phyloP scores from a whole-genome alignment of 2,329 filamentous ascomycete species.

The Lecanicillium sp. region DNA sequence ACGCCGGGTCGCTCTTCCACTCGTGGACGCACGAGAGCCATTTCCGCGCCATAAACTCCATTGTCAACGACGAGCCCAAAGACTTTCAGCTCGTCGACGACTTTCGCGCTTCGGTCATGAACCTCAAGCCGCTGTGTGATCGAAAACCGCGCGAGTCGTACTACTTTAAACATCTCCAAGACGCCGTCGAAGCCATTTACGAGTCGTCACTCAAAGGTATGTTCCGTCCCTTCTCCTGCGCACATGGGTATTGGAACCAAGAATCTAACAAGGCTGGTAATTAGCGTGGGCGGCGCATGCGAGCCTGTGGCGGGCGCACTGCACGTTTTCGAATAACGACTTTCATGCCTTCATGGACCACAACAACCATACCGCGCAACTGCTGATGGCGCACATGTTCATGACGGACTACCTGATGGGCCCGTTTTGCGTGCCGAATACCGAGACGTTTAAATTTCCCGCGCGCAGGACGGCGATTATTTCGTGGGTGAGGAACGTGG shows the following conservation, averaged over 20 bases:
- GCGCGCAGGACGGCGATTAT: conserved; percentile 18
- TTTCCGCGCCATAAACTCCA: conserved; percentile 13
- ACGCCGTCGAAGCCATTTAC: conserved; percentile 9
- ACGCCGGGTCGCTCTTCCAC: conserved; percentile 15
- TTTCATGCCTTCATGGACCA: conserved; percentile 22
- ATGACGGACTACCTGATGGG: conserved; percentile 22
- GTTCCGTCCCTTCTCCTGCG: neutral
- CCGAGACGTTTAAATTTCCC: conserved; percentile 14
- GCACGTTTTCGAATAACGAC: conserved; percentile 17
- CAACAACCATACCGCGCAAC: conserved; percentile 21
- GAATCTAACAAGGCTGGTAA: too few species aligned
- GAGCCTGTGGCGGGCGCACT: conserved; percentile 13
- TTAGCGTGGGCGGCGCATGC: conserved; percentile 17
- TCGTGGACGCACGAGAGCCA: conserved; percentile 19
- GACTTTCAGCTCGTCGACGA: conserved; percentile 12
- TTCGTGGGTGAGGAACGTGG: conserved; percentile 15
- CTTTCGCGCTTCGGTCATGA: conserved; percentile 13
- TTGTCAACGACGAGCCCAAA: conserved; percentile 17
- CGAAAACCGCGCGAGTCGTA: conserved; percentile 11
- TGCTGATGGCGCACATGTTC: conserved; percentile 29
- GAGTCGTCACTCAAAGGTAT: conserved; percentile 14
- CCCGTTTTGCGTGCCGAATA: conserved; percentile 13
- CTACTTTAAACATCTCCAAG: conserved; percentile 12
- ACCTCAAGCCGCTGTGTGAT: conserved; percentile 12
- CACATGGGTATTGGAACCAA: neutral